Conservation (phyloP, 2,329 filamentous ascomycete genomes). For the Trichoderma sp. region DNA sequence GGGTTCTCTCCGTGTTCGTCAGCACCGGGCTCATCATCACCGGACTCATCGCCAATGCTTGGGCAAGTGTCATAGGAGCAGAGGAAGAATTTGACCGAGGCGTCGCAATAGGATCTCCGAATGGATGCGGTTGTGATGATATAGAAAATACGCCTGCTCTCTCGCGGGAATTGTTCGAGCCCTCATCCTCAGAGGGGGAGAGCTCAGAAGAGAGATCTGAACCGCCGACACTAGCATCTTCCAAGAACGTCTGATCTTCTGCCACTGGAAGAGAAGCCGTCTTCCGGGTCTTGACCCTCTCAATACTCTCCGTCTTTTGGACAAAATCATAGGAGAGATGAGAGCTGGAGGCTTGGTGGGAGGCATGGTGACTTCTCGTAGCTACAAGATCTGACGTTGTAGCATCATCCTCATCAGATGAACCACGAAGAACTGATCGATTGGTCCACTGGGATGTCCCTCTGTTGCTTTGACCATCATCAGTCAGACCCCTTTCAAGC, state of each 20-base stretch:
- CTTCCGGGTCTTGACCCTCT: constrained; percentile 40
- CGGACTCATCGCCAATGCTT: constrained; percentile 39
- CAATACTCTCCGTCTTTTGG: constrained; percentile 52
- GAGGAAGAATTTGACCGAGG: constrained; percentile 38
- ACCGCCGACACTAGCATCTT: constrained; percentile 51
- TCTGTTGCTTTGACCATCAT: constrained; percentile 47
- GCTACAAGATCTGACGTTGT: neutral
- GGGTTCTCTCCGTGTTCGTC: neutral
- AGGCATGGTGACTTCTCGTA: constrained; percentile 25
- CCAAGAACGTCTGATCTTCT: constrained; percentile 46
- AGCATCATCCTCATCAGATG: constrained; percentile 39
- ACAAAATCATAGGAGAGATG: constrained; percentile 55
- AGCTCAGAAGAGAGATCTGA: constrained; percentile 64
- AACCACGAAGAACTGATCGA: constrained; percentile 52
- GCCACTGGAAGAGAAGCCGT: constrained; percentile 30
- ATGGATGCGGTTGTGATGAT: constrained; percentile 35
- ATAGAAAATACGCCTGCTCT: constrained; percentile 28
- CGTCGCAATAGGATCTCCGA: constrained; percentile 28
- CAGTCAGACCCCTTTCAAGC: constrained; percentile 63
- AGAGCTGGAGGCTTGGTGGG: constrained; percentile 26
- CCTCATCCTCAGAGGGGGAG: constrained; percentile 48
- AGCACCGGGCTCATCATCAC: neutral
- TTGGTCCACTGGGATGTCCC: constrained; percentile 52
- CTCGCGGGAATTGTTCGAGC: constrained; percentile 44
- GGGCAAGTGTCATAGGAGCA: constrained; percentile 47